Conservation (phyloP, 495 filamentous ascomycete genomes). For the Immersiella caudata region DNA sequence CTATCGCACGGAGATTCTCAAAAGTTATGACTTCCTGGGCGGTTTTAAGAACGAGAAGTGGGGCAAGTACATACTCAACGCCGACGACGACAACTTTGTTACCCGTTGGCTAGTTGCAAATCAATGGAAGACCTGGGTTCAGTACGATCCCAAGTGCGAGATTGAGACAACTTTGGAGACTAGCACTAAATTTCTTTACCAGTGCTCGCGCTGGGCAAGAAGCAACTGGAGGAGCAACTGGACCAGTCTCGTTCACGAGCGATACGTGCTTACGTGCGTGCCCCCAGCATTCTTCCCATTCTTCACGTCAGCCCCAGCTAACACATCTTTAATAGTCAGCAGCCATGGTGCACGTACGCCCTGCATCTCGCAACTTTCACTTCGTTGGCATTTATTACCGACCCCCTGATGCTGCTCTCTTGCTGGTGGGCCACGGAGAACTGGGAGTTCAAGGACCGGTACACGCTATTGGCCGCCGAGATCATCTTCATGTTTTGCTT, state of each 20-base stretch:
- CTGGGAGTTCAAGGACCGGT: conserved; percentile 45
- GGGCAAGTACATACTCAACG: conserved; percentile 74
- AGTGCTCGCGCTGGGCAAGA: conserved; percentile 79
- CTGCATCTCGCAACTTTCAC: conserved; percentile 74
- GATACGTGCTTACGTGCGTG: conserved; percentile 69
- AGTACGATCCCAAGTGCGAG: conserved; percentile 73
- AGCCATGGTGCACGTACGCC: conserved; percentile 76
- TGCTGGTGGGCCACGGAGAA: conserved; percentile 53
- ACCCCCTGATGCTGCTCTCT: conserved; percentile 62
- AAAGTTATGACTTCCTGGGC: conserved; percentile 70
- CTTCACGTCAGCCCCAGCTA: conserved; percentile 10
- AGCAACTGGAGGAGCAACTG: conserved; percentile 84
- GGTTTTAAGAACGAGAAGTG: conserved; percentile 74
- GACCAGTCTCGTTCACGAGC: conserved; percentile 71
- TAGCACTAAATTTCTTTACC: conserved; percentile 71
- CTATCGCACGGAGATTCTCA: conserved; percentile 79
- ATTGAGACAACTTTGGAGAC: conserved; percentile 77
- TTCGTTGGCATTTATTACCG: conserved; percentile 67
- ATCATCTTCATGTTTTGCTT: conserved; percentile 54
- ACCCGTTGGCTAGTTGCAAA: conserved; percentile 79
- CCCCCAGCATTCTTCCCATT: conserved; percentile 8
- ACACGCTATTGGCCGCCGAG: conserved; percentile 54
- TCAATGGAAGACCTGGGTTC: conserved; percentile 75
- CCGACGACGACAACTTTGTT: conserved; percentile 84
- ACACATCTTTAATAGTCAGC: conserved; percentile 51